Evolutionary conservation across 768 basidiomycete genomes (phyloP).

Genomic region (Tricholoma sp.): DNA sequence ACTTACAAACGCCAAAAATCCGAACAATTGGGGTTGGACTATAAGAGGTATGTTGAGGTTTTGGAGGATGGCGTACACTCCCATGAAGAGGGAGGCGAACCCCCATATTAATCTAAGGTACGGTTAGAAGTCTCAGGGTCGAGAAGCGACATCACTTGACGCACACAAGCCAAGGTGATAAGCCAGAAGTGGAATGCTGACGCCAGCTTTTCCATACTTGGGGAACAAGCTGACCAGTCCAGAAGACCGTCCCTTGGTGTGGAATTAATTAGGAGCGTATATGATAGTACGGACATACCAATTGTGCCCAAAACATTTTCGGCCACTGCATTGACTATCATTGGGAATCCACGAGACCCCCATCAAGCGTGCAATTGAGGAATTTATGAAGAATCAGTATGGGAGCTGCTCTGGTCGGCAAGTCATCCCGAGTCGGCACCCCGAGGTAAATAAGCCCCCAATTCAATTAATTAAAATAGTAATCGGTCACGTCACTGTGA

Average conservation of each 20-base stretch:
- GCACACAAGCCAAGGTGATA: constrained; percentile 66
- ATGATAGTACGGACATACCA: constrained; percentile 31
- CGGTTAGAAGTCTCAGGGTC: background rate
- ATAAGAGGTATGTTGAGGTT: constrained; percentile 70
- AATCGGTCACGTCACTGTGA: too few relatives aligned
- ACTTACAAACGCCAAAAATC: constrained; percentile 51
- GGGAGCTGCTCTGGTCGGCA: too few relatives aligned
- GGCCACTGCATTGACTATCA: constrained; percentile 45
- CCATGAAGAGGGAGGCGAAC: constrained; percentile 51
- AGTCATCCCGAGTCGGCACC: too few relatives aligned
- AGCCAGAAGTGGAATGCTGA: constrained; percentile 60
- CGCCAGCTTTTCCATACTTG: constrained; percentile 73
- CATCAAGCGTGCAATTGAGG: background rate
- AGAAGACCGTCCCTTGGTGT: constrained; percentile 54
- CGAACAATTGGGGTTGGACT: constrained; percentile 62
- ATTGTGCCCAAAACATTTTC: constrained; percentile 71
- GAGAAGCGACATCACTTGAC: constrained; percentile 9
- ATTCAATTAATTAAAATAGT: too few relatives aligned
- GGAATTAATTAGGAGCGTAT: background rate
- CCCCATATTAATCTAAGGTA: constrained; percentile 57
- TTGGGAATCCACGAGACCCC: constrained; percentile 12
- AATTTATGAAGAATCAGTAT: too few relatives aligned
- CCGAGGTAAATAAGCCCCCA: too few relatives aligned
- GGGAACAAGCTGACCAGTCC: constrained; percentile 64
- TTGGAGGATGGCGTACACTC: constrained; percentile 63